These are phyloP conservation scores for Cryphonectria carpinicola DNA, from an alignment of 2,329 filamentous ascomycete species.

Conservation along the genomic window DNA sequence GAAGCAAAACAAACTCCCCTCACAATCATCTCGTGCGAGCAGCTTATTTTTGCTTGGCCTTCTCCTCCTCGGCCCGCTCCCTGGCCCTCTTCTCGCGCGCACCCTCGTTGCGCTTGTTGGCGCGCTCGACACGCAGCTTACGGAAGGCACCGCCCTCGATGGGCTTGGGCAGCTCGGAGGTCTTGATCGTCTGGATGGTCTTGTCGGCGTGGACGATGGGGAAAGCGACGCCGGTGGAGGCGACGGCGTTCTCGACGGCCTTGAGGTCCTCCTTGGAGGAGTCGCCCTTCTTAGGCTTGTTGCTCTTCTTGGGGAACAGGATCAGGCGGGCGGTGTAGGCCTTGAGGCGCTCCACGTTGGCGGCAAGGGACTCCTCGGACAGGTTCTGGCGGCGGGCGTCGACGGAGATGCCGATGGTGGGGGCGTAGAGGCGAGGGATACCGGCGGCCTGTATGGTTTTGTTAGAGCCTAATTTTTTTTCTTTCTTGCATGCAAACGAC, in stretches of 20 bases:
- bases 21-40: neutral
- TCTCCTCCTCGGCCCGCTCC: constrained; percentile 83
- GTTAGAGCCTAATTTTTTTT: constrained; percentile 39
- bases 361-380: constrained; percentile 89
- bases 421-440: constrained; percentile 90
- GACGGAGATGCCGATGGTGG: constrained; percentile 96
- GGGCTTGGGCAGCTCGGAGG: constrained; percentile 76
- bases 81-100: constrained; percentile 90
- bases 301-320: constrained; percentile 94
- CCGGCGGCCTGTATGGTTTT: constrained; percentile 75
- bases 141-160: constrained; percentile 84
- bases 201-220: constrained; percentile 72
- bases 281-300: constrained; percentile 93
- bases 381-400: constrained; percentile 97
- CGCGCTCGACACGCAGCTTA: constrained; percentile 82
- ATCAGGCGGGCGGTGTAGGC: constrained; percentile 96
- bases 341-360: constrained; percentile 97
- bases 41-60: constrained; percentile 78
- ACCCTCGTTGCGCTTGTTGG: constrained; percentile 80
- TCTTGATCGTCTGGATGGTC: constrained; percentile 75
- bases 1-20: constrained; percentile 19
- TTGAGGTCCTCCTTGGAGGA: constrained; percentile 77
- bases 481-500: neutral
- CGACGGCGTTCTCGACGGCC: constrained; percentile 60
- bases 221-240: constrained; percentile 62